phyloP scores from a whole-genome alignment of 75 land plant genomes.

The Cryptomeria japonica region DNA sequence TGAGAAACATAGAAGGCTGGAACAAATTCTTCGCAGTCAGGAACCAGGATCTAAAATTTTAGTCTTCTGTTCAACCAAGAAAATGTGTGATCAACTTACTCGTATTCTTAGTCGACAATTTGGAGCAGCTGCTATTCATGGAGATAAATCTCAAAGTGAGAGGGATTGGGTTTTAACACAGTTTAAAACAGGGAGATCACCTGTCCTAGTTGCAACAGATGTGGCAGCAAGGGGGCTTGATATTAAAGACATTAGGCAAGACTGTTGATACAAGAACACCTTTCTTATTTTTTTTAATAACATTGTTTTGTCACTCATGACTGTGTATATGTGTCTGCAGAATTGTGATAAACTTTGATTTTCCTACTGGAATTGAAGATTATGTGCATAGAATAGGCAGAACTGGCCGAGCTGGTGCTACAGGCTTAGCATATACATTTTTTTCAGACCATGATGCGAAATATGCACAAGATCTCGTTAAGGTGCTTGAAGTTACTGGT shows the following conservation, averaged over 20 bases:
- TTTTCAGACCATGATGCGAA: constrained; percentile 91
- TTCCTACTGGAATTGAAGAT: constrained; percentile 94
- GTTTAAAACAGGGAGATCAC: constrained; percentile 77
- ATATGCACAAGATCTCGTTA: constrained; percentile 77
- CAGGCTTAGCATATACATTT: constrained; percentile 90
- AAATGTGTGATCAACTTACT: constrained; percentile 88
- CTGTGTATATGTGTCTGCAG: constrained; percentile 31
- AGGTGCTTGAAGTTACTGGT: constrained; percentile 87
- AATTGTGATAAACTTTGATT: constrained; percentile 95
- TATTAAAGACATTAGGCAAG: constrained; percentile 94
- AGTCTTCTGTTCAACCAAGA: constrained; percentile 93
- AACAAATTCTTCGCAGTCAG: constrained; percentile 85
- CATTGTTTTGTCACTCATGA: not conserved
- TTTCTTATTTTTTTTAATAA: not conserved
- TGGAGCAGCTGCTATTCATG: constrained; percentile 94
- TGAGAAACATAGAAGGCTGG: constrained; percentile 62
- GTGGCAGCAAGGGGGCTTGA: constrained; percentile 99
- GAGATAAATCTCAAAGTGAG: constrained; percentile 92
- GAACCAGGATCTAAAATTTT: constrained; percentile 91
- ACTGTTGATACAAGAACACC: not conserved
- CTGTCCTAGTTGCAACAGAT: constrained; percentile 96
- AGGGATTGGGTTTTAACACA: constrained; percentile 85
- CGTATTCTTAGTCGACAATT: constrained; percentile 79
- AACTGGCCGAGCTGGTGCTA: constrained; percentile 98
- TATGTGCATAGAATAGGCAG: constrained; percentile 98